Evolutionary conservation across 2,329 filamentous ascomycete genomes (phyloP).

Genomic region (Ascochyta pisi): DNA sequence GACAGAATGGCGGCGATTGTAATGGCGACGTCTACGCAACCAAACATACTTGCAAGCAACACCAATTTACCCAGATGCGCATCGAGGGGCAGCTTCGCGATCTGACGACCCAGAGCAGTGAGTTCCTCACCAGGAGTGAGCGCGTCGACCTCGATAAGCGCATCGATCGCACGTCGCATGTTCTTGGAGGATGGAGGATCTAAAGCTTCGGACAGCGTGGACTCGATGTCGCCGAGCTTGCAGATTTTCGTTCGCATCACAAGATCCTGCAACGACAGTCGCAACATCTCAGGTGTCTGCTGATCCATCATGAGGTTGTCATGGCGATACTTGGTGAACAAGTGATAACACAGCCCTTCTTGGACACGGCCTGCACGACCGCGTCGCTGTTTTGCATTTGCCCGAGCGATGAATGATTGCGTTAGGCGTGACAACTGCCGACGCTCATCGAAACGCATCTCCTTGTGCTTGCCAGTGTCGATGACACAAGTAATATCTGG

Average conservation of each 20-base stretch:
- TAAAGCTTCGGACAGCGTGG: constrained; percentile 84
- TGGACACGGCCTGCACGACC: constrained; percentile 96
- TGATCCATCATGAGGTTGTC: constrained; percentile 85
- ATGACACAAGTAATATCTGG: constrained; percentile 97
- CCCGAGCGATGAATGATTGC: constrained; percentile 92
- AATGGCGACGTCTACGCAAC: constrained; percentile 87
- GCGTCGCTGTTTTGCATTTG: constrained; percentile 93
- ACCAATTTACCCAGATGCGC: constrained; percentile 95
- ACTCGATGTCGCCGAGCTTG: constrained; percentile 90
- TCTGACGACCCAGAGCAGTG: constrained; percentile 83
- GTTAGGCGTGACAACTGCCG: constrained; percentile 88
- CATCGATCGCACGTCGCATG: constrained; percentile 89
- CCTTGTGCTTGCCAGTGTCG: constrained; percentile 94
- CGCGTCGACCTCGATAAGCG: constrained; percentile 90
- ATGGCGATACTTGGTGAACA: constrained; percentile 90
- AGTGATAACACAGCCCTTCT: constrained; percentile 91
- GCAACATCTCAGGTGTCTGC: constrained; percentile 95
- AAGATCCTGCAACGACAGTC: constrained; percentile 90
- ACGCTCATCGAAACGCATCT: constrained; percentile 95
- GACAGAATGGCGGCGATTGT: constrained; percentile 93
- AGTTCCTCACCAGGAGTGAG: constrained; percentile 82
- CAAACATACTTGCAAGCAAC: constrained; percentile 83
- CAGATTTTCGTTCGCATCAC: constrained; percentile 98
- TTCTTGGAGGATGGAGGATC: constrained; percentile 92
- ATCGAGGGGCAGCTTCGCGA: constrained; percentile 88